Conservation (phyloP, 2,329 filamentous ascomycete genomes). For the Stachybotrys echinatus region DNA sequence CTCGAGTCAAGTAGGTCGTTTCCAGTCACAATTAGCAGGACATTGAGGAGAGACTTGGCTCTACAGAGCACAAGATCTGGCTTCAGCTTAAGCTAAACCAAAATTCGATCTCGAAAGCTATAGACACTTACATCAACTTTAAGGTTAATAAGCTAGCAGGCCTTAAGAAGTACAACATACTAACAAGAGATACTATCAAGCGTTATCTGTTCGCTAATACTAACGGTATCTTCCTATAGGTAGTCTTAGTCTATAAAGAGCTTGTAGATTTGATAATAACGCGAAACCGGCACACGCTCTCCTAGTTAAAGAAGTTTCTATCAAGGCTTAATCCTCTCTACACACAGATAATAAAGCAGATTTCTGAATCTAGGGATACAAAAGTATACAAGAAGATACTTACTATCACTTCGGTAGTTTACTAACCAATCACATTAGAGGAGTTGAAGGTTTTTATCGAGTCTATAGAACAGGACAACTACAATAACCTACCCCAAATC, state of each 20-base stretch:
- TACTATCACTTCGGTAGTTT: constrained; percentile 17
- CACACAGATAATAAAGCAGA: constrained; percentile 27
- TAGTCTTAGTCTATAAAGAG: constrained; percentile 12
- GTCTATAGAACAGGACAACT: constrained; percentile 5
- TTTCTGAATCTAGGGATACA: constrained; percentile 19
- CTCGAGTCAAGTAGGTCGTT: constrained; percentile 33
- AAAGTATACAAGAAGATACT: constrained; percentile 28
- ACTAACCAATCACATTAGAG: constrained; percentile 27
- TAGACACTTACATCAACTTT: constrained; percentile 28
- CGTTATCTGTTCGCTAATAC: constrained; percentile 21
- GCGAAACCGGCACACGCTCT: constrained; percentile 7
- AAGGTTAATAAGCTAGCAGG: constrained; percentile 24
- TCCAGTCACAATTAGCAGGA: constrained; percentile 35
- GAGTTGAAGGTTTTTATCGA: constrained; percentile 25
- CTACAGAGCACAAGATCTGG: constrained; percentile 11
- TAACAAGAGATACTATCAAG: constrained; percentile 5
- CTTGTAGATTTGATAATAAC: constrained; percentile 5
- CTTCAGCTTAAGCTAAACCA: constrained; percentile 32
- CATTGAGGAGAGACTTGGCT: constrained; percentile 25
- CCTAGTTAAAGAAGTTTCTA: constrained; percentile 20
- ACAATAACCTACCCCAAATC: constrained; percentile 15
- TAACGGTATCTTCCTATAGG: constrained; percentile 26
- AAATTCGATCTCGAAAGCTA: constrained; percentile 25
- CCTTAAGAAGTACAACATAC: constrained; percentile 7
- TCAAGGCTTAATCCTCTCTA: constrained; percentile 30